Conservation (phyloP, 2,329 filamentous ascomycete genomes). For the Aspergillus aculeatus region DNA sequence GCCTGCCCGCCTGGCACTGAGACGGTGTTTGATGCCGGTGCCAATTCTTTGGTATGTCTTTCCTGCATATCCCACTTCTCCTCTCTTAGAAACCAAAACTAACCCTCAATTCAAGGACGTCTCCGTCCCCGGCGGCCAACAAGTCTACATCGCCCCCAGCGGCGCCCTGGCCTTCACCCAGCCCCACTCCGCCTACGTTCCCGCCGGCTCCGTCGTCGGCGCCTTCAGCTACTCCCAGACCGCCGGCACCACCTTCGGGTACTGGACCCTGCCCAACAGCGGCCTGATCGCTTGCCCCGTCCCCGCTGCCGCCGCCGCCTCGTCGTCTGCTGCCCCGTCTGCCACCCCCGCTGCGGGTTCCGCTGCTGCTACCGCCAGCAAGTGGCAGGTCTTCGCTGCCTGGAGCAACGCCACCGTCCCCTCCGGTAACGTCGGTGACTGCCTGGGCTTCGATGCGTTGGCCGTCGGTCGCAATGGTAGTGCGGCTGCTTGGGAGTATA, state of each 20-base stretch:
- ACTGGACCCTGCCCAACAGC: constrained; percentile 35
- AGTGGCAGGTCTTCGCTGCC: constrained; percentile 46
- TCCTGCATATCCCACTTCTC: background rate
- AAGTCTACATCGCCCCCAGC: constrained; percentile 56
- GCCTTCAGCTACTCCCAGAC: constrained; percentile 47
- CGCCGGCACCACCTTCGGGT: constrained; percentile 25
- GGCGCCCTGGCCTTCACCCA: constrained; percentile 59
- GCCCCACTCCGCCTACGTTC: constrained; percentile 56
- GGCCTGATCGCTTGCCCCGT: constrained; percentile 46
- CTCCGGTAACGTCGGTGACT: constrained; percentile 37
- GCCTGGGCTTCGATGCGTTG: constrained; percentile 41
- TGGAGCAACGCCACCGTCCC: constrained; percentile 43
- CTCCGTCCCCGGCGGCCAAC: constrained; percentile 62
- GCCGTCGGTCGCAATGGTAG: constrained; percentile 28
- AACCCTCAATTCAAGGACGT: constrained; percentile 43
- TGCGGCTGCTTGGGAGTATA: constrained; percentile 44
- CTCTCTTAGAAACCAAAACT: no score
- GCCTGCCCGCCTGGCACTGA: constrained; percentile 49
- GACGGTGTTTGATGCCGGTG: constrained; percentile 48
- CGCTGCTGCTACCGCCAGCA: constrained; percentile 22
- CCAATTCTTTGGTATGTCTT: constrained; percentile 34
- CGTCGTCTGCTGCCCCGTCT: no score
- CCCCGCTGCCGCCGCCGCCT: background rate
- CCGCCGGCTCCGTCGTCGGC: constrained; percentile 50
- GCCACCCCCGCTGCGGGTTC: no score